A percentile compares a stretch with the other conserved stretches of the same genome.
These are phyloP conservation scores for Cryptococcus amylolentus DNA, from an alignment of 1,284 basidiomycete genomes.

Conservation along the genomic window DNA sequence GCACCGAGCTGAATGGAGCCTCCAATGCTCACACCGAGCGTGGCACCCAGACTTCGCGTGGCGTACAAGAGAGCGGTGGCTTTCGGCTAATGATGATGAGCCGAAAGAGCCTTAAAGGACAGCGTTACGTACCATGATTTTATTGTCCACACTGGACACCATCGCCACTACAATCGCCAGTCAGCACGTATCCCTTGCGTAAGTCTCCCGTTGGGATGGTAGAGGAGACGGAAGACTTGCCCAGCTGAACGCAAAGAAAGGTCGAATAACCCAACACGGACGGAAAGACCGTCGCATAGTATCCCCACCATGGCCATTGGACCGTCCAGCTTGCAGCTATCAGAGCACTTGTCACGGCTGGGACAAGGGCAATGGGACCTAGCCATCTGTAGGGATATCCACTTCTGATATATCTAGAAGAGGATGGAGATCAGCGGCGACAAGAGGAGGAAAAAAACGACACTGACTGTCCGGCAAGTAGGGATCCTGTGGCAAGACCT, in stretches of 20 bases:
- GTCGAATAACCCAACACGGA: conserved; percentile 46
- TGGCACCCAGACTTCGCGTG: conserved; percentile 43
- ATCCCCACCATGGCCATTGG: conserved; percentile 35
- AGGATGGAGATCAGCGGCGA: not conserved
- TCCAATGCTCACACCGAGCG: conserved; percentile 44
- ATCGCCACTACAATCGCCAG: conserved; percentile 31
- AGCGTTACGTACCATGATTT: conserved; percentile 30
- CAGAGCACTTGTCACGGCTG: conserved; percentile 29
- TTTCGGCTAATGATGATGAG: conserved; percentile 29
- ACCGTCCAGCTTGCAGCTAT: conserved; percentile 40
- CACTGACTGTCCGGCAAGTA: conserved; percentile 75
- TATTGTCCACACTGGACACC: conserved; percentile 42
- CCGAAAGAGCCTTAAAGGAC: not conserved
- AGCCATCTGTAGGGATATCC: conserved; percentile 39
- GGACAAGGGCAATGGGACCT: conserved; percentile 35
- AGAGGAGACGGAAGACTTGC: conserved; percentile 18
- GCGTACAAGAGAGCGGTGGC: conserved; percentile 49
- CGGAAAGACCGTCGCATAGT: conserved; percentile 44
- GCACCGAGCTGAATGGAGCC: conserved; percentile 44
- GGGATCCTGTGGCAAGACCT: conserved; percentile 73
- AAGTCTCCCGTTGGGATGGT: not conserved
- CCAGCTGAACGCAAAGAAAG: conserved; percentile 42
- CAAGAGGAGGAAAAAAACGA: not conserved
- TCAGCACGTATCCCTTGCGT: not conserved
- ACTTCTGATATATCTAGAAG: conserved; percentile 39